phyloP scores from a whole-genome alignment of 2,329 filamentous ascomycete genomes.

The Dactylellina leptospora region DNA sequence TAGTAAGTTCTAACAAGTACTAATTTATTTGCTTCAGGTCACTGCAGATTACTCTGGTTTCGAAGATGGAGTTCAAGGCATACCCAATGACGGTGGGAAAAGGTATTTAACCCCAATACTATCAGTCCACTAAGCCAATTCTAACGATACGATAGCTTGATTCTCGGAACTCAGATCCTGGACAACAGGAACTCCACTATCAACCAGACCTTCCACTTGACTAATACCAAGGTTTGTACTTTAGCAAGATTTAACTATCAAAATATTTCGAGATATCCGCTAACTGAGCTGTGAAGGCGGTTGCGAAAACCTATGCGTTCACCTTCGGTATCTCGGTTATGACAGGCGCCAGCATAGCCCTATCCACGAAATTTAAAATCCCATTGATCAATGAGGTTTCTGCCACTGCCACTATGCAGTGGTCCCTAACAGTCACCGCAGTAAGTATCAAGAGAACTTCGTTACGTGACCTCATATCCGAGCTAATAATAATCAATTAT shows the following conservation, averaged over 20 bases:
- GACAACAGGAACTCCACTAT: slow-evolving; percentile 45
- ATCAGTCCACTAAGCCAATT: neutral
- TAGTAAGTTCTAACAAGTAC: neutral
- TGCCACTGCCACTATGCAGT: slow-evolving; percentile 15
- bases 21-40: slow-evolving; percentile 5
- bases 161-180: slow-evolving; percentile 40
- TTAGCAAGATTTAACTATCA: neutral
- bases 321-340: slow-evolving; percentile 21
- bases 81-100: slow-evolving; percentile 31
- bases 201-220: slow-evolving; percentile 42
- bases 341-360: slow-evolving; percentile 23
- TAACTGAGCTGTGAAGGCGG: neutral
- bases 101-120: slow-evolving; percentile 10
- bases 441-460: slow-evolving; percentile 3
- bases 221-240: slow-evolving; percentile 21
- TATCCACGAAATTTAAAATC: slow-evolving; percentile 17
- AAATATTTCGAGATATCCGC: neutral
- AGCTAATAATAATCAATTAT: neutral
- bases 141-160: slow-evolving; percentile 27
- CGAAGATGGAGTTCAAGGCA: slow-evolving; percentile 13
- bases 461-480: neutral
- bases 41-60: slow-evolving; percentile 42
- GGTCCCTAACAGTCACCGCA: slow-evolving; percentile 30
- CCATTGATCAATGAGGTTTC: slow-evolving; percentile 21
- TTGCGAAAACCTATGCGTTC: slow-evolving; percentile 33